Evolutionary conservation across 345 rosid genomes (phyloP).

Genomic region (Acer yangbiense): DNA sequence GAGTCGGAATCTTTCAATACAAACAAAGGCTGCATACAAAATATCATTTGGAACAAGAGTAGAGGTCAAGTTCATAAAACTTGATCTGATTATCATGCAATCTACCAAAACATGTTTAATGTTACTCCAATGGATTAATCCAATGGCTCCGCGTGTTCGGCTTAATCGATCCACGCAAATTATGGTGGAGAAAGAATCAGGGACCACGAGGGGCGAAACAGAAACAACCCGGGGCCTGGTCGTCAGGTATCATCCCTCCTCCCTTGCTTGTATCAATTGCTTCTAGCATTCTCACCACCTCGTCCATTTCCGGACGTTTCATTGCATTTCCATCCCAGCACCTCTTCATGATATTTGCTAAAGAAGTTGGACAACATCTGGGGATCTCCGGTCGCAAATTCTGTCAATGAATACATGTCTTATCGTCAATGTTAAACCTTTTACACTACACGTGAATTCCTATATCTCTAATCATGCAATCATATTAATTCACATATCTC

Average conservation of each 20-base stretch:
- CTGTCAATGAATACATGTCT: conserved; percentile 37
- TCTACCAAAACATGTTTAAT: neutral
- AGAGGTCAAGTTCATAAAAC: neutral
- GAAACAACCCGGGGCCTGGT: conserved; percentile 61
- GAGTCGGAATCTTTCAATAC: neutral
- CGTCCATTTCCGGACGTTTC: conserved; percentile 85
- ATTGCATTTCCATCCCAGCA: conserved; percentile 84
- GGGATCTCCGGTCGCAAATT: conserved; percentile 89
- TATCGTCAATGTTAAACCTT: conserved; percentile 2
- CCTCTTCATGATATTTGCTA: conserved; percentile 70
- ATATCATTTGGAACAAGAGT: neutral
- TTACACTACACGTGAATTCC: neutral
- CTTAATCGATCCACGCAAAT: neutral
- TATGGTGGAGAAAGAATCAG: conserved; percentile 22
- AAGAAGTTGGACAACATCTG: conserved; percentile 74
- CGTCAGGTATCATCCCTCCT: conserved; percentile 97
- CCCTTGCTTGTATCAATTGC: conserved; percentile 83
- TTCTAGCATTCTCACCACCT: conserved; percentile 82
- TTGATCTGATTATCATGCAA: neutral
- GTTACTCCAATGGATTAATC: neutral
- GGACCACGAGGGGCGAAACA: conserved; percentile 91
- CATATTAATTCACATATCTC: neutral
- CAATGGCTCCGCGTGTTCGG: neutral
- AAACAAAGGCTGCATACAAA: neutral
- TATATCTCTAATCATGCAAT: neutral